Conservation (phyloP, 192 early-diverging fungal genomes). For the Coemansia sp. region DNA sequence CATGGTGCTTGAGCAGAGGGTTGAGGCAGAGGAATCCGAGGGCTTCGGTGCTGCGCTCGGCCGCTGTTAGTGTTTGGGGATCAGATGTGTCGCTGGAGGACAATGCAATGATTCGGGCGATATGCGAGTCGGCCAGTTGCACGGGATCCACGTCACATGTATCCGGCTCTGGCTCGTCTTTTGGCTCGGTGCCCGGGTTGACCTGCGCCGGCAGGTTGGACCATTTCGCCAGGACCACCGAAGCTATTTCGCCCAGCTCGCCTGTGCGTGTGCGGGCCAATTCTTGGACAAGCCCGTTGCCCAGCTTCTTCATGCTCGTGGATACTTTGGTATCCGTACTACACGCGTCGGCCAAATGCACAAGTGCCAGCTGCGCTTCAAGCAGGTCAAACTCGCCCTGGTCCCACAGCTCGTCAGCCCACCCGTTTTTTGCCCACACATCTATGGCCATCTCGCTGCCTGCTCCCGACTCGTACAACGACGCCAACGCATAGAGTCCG, state of each 20-base stretch:
- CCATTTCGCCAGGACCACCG: slow-evolving; percentile 64
- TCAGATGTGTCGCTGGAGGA: background rate
- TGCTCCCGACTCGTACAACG: slow-evolving; percentile 67
- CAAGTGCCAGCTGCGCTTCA: slow-evolving; percentile 63
- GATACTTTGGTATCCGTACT: slow-evolving; percentile 57
- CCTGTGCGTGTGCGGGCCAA: slow-evolving; percentile 51
- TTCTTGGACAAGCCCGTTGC: slow-evolving; percentile 56
- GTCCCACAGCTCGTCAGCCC: slow-evolving; percentile 77
- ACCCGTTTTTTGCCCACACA: slow-evolving; percentile 60
- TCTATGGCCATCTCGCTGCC: slow-evolving; percentile 50
- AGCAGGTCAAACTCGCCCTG: slow-evolving; percentile 70
- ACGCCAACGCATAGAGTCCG: slow-evolving; percentile 53
- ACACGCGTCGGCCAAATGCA: slow-evolving; percentile 33
- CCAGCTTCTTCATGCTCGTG: slow-evolving; percentile 63
- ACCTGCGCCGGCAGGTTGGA: slow-evolving; percentile 44
- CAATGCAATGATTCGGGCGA: slow-evolving; percentile 11
- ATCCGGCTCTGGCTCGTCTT: background rate
- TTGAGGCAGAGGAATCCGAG: slow-evolving; percentile 78
- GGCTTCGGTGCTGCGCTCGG: slow-evolving; percentile 68
- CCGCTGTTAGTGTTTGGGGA: slow-evolving; percentile 14
- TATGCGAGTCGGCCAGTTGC: slow-evolving; percentile 41
- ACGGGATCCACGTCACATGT: slow-evolving; percentile 16
- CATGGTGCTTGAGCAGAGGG: slow-evolving; percentile 64
- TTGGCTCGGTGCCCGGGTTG: background rate
- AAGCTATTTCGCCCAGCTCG: slow-evolving; percentile 57